Evolutionary conservation across 1,284 basidiomycete species (phyloP).

Genomic region (Sphaerobolus stellatus): DNA sequence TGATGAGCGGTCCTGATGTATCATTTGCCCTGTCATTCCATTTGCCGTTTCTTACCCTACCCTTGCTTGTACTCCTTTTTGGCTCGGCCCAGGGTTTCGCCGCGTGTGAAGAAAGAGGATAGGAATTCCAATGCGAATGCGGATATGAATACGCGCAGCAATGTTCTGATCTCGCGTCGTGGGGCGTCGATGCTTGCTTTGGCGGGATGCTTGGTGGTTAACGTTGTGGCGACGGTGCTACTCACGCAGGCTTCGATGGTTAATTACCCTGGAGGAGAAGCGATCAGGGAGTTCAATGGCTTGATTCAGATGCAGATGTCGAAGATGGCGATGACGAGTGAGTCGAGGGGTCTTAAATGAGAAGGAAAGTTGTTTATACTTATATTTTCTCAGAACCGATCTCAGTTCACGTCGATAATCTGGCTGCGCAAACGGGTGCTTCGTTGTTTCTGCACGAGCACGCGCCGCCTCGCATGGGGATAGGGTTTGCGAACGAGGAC

Average conservation of each 20-base stretch:
- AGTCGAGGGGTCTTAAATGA: not conserved
- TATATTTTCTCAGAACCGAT: constrained; percentile 29
- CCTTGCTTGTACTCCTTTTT: too few relatives aligned
- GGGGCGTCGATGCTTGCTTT: constrained; percentile 35
- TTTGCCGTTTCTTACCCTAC: too few relatives aligned
- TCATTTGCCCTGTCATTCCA: too few relatives aligned
- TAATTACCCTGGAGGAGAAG: constrained; percentile 92
- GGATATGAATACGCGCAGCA: too few relatives aligned
- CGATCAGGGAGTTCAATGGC: constrained; percentile 64
- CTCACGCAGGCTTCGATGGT: constrained; percentile 58
- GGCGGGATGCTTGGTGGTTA: constrained; percentile 48
- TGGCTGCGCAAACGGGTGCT: constrained; percentile 88
- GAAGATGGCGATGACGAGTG: not conserved
- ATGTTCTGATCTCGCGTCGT: too few relatives aligned
- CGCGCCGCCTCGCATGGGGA: constrained; percentile 42
- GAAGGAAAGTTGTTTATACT: constrained; percentile 1
- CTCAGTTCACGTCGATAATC: constrained; percentile 76
- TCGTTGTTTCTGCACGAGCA: constrained; percentile 83
- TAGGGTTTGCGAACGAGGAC: constrained; percentile 10
- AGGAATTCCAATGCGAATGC: too few relatives aligned
- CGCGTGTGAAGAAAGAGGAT: too few relatives aligned
- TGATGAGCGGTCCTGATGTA: too few relatives aligned
- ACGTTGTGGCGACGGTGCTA: constrained; percentile 52
- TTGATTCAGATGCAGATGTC: constrained; percentile 28
- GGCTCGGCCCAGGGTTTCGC: too few relatives aligned